phyloP scores from a whole-genome alignment of 2,329 filamentous ascomycete species.

The Claviceps sorghi region DNA sequence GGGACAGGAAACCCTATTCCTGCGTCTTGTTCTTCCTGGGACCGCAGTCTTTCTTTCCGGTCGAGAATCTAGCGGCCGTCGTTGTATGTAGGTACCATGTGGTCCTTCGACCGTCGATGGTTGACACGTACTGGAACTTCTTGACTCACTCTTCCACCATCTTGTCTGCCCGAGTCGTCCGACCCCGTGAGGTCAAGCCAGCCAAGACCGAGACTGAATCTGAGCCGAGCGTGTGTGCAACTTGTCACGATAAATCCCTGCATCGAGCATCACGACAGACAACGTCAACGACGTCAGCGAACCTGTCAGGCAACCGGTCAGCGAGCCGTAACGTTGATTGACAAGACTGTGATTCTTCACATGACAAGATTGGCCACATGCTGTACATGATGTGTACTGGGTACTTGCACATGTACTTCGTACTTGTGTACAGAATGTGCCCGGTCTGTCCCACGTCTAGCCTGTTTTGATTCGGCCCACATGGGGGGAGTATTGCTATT shows the following conservation, averaged over 20 bases:
- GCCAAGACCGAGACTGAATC: neutral
- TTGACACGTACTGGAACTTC: too few relatives aligned
- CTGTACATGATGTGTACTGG: too few relatives aligned
- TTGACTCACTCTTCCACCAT: neutral
- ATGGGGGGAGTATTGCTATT: too few relatives aligned
- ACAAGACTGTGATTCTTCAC: too few relatives aligned
- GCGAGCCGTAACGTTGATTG: too few relatives aligned
- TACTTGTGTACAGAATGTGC: too few relatives aligned
- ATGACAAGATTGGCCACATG: too few relatives aligned
- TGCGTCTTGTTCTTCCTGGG: neutral
- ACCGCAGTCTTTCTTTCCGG: neutral
- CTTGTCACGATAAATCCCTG: neutral
- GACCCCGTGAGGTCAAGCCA: neutral
- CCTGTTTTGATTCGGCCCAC: too few relatives aligned
- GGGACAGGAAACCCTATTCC: neutral
- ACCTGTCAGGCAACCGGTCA: too few relatives aligned
- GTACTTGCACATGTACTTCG: too few relatives aligned
- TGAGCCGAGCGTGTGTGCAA: neutral
- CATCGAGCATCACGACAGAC: neutral
- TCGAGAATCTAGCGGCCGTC: neutral
- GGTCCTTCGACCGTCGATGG: neutral
- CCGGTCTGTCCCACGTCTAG: too few relatives aligned
- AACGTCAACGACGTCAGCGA: neutral
- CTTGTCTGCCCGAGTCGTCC: too few relatives aligned
- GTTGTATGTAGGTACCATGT: neutral